A percentile compares a stretch with the other conserved stretches of the same genome.
These are phyloP conservation scores for Microsporum audouinii DNA, from an alignment of 2,329 filamentous ascomycete genomes.

Conservation along the genomic window DNA sequence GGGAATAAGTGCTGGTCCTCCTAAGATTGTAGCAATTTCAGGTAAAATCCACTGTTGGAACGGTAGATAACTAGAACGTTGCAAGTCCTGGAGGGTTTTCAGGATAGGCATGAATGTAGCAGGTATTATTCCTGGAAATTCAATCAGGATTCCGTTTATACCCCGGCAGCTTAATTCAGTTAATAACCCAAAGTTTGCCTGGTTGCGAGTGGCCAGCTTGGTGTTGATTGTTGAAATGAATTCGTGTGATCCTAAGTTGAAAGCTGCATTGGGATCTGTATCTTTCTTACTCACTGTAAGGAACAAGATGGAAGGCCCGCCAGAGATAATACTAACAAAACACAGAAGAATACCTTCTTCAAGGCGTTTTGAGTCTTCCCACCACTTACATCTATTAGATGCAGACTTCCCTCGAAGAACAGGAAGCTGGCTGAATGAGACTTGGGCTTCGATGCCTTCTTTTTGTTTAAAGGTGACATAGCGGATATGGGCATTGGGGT, in stretches of 20 bases:
- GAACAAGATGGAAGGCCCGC: constrained; percentile 23
- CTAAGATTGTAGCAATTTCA: background rate
- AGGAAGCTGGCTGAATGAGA: constrained; percentile 37
- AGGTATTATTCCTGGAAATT: constrained; percentile 51
- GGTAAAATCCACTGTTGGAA: constrained; percentile 40
- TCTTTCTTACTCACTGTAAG: constrained; percentile 15
- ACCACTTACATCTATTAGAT: constrained; percentile 38
- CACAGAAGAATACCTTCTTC: constrained; percentile 42
- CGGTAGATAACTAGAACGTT: constrained; percentile 34
- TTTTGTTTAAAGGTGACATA: constrained; percentile 27
- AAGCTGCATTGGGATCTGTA: background rate
- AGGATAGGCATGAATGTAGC: constrained; percentile 49
- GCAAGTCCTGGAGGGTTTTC: constrained; percentile 45
- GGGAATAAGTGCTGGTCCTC: constrained; percentile 4
- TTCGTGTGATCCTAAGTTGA: background rate
- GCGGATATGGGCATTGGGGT: background rate
- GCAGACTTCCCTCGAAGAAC: constrained; percentile 14
- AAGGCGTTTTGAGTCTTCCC: constrained; percentile 40
- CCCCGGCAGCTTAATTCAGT: constrained; percentile 20
- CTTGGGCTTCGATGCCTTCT: constrained; percentile 36
- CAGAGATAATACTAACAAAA: constrained; percentile 17
- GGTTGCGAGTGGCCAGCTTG: constrained; percentile 15
- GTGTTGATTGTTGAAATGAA: background rate
- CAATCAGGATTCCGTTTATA: constrained; percentile 38
- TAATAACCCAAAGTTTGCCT: constrained; percentile 21